Percentiles rank a stretch among this genome's conserved stretches.
Conservation (phyloP, 257 asterid genomes). For the Gentiana straminea region DNA sequence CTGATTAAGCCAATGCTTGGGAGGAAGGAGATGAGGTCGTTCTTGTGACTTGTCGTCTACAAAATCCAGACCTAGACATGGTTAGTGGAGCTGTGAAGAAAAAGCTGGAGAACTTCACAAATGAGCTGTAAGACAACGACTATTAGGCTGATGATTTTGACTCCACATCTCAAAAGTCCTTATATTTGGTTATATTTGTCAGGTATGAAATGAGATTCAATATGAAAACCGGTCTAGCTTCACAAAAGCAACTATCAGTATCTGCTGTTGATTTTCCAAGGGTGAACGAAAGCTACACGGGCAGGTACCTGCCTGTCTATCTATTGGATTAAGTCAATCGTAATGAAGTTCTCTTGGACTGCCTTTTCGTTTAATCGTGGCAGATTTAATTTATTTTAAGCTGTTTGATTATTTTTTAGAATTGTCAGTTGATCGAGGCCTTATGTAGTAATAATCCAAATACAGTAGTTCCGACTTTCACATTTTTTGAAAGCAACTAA, state of each 20-base stretch:
- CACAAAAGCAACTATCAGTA: conserved; percentile 76
- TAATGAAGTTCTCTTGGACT: too few species aligned
- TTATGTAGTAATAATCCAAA: too few species aligned
- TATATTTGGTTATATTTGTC: conserved; percentile 15
- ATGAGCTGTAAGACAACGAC: conserved; percentile 63
- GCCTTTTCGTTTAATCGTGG: too few species aligned
- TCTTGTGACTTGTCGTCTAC: conserved; percentile 77
- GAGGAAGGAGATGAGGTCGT: conserved; percentile 98
- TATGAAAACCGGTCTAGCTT: conserved; percentile 72
- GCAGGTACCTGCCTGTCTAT: conserved; percentile 40
- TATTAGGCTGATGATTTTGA: conserved; percentile 1
- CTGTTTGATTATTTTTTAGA: too few species aligned
- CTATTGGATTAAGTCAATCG: too few species aligned
- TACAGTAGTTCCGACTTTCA: too few species aligned
- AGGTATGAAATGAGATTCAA: conserved; percentile 98
- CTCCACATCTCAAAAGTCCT: conserved; percentile 7
- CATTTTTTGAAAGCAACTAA: neutral
- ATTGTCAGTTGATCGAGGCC: too few species aligned
- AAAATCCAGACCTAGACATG: conserved; percentile 70
- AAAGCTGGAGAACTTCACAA: conserved; percentile 61
- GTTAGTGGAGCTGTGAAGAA: conserved; percentile 50
- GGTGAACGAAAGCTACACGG: conserved; percentile 86
- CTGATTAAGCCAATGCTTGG: conserved; percentile 89
- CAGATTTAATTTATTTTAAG: too few species aligned
- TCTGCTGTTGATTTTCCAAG: conserved; percentile 90